Evolutionary conservation across 1,284 basidiomycete genomes (phyloP), one percentile per base, ranked within the genome.

Genomic region (Melampsora occidentalis): DNA sequence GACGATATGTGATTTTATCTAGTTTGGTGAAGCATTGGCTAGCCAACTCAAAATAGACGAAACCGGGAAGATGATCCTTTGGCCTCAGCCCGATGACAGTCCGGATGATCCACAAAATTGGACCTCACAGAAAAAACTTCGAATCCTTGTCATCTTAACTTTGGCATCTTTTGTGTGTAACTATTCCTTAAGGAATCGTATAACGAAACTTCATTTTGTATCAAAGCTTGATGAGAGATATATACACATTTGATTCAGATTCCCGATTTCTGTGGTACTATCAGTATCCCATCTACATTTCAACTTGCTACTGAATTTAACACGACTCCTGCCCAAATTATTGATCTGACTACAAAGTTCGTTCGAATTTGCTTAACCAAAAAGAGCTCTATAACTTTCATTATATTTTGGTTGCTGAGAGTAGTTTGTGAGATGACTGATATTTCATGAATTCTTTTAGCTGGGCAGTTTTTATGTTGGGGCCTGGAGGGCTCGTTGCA

Each of bases 391-490:
- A n/a, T n/a, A n/a, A n/a, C n/a, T 14, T 53, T 53, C 53, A 7
- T 6, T 42, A 42, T 28, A n/a, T n/a, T 57, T n/a, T 57, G 6
- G 25, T 57, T 5, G 2, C 9, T 22, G 9, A 16, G 53, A 57
- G 53, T 57, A 57, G 6, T 57, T 1, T 22, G 25, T 87, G 70
- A 66, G 86, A 82, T 46, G 46, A 14, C 35, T 62, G n/a, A 57
- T 51, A 53, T 14, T 48, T 62, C 51, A 53, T 62, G 28, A 71
- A 51, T 0, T 77, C 12, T n/a, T 57, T 22, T 76, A 89, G 88
- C 81, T 89, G 88, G 88, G 88, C 88, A 79, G 89, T 90, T 73
- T 89, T 90, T 81, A 82, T 89, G 25, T 83, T 89, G 14, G 89
- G 88, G 68, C 88, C 86, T 86, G 88, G 88, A 39, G 86, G 88